Base-by-base conservation (phyloP, 2,329 filamentous ascomycete genomes). In the Colletotrichum camelliae region DNA sequence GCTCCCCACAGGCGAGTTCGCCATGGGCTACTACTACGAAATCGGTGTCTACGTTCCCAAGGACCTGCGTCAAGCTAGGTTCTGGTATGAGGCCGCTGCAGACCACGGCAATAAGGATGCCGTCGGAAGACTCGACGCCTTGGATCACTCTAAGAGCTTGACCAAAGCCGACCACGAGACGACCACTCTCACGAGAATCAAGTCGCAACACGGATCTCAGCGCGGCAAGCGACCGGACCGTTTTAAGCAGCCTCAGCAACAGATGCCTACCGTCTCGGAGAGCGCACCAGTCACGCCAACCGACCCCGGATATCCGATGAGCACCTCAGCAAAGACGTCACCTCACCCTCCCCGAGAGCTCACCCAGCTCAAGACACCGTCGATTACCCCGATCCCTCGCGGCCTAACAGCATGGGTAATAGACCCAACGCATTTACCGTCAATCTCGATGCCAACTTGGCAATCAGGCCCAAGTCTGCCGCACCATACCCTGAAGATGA, bases 1-100 rank as follows among this genome's bases (percentile, higher is more conserved):
- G 71, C 89, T 98, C 65, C 90, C 95, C 0, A 98, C 96, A 0
- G 97, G 96, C 65, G 96, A 98, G 84, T 99, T 99, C 81, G 97
- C 97, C 31, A 92, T 99, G 88, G 96, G 96, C 13, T 99, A 99
- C 85, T 99, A 98, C 86, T 92, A 97, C 83, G 97, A 99, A 84
- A 97, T 99, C 79, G 97, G 97, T 79, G 98, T 99, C 82, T 93
- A 96, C 81, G 94, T 97, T 29, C 91, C 92, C n/a, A 94, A 95
- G 78, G 95, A 96, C 82, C 86, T 98, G 57, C 90, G 92, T 66
- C 94, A 97, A 83, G 96, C 97, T 1, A 90, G 94, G 77, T 92
- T 89, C 78, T 99, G 97, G 97, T 99, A 99, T 83, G 92, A 94
- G 79, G 93, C 95, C 81, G 96, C 97, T 9, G 94, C 96, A 35